Evolutionary conservation across 305 asterid species (phyloP).

Genomic region (Rubia tinctorum): DNA sequence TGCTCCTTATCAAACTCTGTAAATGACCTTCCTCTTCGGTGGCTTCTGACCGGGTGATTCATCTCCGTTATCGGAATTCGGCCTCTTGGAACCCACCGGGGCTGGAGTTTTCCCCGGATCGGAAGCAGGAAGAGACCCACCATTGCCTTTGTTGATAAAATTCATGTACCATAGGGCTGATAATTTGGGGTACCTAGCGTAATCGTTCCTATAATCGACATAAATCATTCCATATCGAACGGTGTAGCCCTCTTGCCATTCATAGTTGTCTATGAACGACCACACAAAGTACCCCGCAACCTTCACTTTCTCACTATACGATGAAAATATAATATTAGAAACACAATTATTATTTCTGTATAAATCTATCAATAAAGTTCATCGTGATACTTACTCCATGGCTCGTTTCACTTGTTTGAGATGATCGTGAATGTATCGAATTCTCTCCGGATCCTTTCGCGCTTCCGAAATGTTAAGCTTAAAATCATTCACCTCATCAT

Average conservation of each 20-base stretch:
- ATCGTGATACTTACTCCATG: not conserved
- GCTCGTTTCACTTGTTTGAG: constrained; percentile 8
- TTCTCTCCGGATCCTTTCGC: constrained; percentile 4
- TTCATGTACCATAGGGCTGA: constrained; percentile 21
- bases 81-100: constrained; percentile 3
- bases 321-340: not conserved
- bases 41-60: not conserved
- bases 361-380: not conserved
- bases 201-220: not conserved
- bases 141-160: constrained; percentile 4
- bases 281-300: constrained; percentile 1
- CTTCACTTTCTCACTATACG: constrained; percentile 1
- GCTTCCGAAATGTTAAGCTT: not conserved
- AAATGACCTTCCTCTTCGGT: constrained; percentile 2
- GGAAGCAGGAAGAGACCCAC: not conserved
- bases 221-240: constrained; percentile 16
- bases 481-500: constrained; percentile 12
- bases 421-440: constrained; percentile 10
- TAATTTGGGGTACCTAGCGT: constrained; percentile 7
- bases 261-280: constrained; percentile 15
- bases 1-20: not conserved
- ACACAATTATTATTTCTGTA: not conserved
- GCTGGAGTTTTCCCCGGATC: not conserved
- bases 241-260: constrained; percentile 10
- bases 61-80: not conserved